These are phyloP conservation scores for Ganoderma multipileum DNA, from an alignment of 1,284 basidiomycete species.

Conservation along the genomic window DNA sequence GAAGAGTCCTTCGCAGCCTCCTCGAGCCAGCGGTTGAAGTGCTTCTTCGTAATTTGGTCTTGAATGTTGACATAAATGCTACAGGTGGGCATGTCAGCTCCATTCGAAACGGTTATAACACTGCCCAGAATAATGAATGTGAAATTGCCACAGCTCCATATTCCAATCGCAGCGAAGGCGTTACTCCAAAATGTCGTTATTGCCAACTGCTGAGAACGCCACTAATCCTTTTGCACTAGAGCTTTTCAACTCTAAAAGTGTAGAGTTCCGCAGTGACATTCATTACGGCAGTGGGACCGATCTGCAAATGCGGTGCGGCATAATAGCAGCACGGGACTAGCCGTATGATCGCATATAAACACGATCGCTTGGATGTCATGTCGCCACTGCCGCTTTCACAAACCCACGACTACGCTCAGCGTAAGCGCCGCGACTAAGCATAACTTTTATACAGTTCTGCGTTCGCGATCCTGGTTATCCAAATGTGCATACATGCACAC, in stretches of 20 bases:
- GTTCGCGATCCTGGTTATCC: too few relatives aligned
- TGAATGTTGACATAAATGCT: conserved; percentile 91
- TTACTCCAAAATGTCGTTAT: neutral
- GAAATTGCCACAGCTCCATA: neutral
- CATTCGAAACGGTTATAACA: neutral
- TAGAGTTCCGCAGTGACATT: neutral
- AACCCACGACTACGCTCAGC: neutral
- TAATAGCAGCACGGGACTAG: neutral
- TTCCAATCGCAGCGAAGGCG: neutral
- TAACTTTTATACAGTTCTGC: neutral
- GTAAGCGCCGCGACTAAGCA: neutral
- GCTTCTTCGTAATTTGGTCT: conserved; percentile 84
- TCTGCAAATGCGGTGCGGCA: neutral
- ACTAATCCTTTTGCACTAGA: neutral
- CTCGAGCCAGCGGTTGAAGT: conserved; percentile 79
- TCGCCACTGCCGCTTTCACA: neutral
- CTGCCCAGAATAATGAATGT: neutral
- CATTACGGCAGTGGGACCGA: neutral
- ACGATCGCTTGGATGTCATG: neutral
- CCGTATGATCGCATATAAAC: neutral
- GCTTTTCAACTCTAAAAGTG: neutral
- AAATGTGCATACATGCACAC: neutral
- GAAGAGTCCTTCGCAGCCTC: conserved; percentile 54
- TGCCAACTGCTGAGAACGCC: neutral
- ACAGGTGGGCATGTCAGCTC: conserved; percentile 13